Evolutionary conservation across 2,329 filamentous ascomycete species (phyloP), one percentile per base, ranked within the genome.

Genomic region (Aphanocladium album): DNA sequence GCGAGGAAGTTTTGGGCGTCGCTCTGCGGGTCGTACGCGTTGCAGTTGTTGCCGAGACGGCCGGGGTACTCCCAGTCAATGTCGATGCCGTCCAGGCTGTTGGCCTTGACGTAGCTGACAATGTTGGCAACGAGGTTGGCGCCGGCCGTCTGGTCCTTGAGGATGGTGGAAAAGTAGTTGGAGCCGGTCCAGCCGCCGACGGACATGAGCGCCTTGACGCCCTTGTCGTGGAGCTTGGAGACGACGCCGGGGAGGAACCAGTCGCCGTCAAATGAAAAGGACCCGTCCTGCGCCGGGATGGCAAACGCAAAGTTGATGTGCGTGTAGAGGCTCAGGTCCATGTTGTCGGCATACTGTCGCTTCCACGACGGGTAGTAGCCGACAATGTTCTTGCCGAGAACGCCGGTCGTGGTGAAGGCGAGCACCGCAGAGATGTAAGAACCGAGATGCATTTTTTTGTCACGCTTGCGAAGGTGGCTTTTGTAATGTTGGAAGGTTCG

Each of bases 81-180:
- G 57, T 75, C 71, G 4, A 75, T 56, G 0, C 74, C 73, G 52
- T 74, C 73, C 0, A 75, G 60, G 5, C 60, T 50, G 19, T 72
- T 21, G 25, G 76, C 16, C 43, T 72, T 30, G 33, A 62, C 45
- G 35, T 55, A 43, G 11, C 21, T 16, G 14, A 62, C 21, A 11
- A 62, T 61, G 58, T 30, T 41, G 16, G 45, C 2, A 2, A 41
- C 51, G 6, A 64, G 37, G 30, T 33, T 51, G 5, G 19, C n/a
- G 21, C 60, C 41, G 2, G 41, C 7, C 1, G 25, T 30, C 5
- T 56, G 6, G 47, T 51, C 17, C 25, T 57, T 57, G 16, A 60
- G 12, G 23, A 63, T 57, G 3, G 4, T 47, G 1, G 62, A 62
- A 27, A 64, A 64, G 21, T 57, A 35, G 16, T 19, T 35, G 9